A percentile compares a stretch with the other conserved stretches of the same genome.
phyloP scores from a whole-genome alignment of 2,329 filamentous ascomycete genomes.

The Neocucurbitaria cava region DNA sequence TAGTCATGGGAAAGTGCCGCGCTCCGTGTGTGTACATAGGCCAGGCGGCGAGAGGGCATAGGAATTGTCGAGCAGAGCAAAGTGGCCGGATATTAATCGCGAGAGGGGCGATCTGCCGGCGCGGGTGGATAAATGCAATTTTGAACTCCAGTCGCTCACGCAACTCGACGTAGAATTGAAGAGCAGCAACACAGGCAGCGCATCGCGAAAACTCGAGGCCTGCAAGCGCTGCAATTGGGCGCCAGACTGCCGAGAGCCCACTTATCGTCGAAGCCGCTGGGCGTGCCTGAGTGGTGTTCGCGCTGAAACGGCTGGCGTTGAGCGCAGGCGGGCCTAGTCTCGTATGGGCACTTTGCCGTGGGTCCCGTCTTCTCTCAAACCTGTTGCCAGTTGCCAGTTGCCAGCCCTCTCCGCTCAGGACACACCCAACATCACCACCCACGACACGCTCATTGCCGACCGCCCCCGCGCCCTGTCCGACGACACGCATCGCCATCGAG shows the following conservation, averaged over 20 bases:
- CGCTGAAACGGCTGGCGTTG: slow-evolving; percentile 36
- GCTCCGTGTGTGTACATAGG: not conserved
- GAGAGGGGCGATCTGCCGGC: slow-evolving; percentile 26
- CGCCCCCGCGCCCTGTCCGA: slow-evolving; percentile 23
- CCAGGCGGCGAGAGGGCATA: slow-evolving; percentile 5
- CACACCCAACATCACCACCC: slow-evolving; percentile 26
- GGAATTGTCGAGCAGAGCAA: slow-evolving; percentile 7
- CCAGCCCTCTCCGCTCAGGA: slow-evolving; percentile 15
- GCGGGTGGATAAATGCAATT: slow-evolving; percentile 30
- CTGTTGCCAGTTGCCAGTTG: no score
- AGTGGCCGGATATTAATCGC: slow-evolving; percentile 33
- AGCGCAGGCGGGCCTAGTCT: slow-evolving; percentile 8
- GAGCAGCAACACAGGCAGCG: slow-evolving; percentile 3
- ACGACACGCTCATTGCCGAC: slow-evolving; percentile 26
- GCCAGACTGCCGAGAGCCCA: slow-evolving; percentile 12
- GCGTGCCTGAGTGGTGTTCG: slow-evolving; percentile 19
- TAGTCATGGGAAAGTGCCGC: slow-evolving; percentile 14
- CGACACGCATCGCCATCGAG: slow-evolving; percentile 14
- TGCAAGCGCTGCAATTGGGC: slow-evolving; percentile 10
- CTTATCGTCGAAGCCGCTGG: slow-evolving; percentile 13
- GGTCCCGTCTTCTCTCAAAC: slow-evolving; percentile 29
- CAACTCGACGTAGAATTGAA: not conserved
- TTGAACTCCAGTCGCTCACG: slow-evolving; percentile 7
- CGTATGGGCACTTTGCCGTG: slow-evolving; percentile 24
- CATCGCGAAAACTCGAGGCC: not conserved